Conservation (phyloP, 2,329 filamentous ascomycete species). For the Paraphoma sp. region DNA sequence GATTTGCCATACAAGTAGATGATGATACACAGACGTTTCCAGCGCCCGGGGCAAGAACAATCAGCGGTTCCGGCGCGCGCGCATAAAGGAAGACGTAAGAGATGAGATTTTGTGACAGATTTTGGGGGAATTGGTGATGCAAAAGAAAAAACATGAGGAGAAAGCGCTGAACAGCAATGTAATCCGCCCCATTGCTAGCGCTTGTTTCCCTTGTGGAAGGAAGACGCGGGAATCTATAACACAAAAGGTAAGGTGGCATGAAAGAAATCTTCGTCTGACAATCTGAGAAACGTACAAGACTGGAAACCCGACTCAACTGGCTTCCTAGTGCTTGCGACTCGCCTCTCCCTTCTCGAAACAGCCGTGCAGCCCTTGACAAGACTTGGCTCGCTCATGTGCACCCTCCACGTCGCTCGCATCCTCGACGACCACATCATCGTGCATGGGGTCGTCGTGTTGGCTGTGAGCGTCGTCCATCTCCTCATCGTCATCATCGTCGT, state of each 20-base stretch:
- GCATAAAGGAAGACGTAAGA: conserved; percentile 13
- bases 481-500: conserved; percentile 57
- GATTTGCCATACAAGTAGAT: conserved; percentile 30
- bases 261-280: conserved; percentile 11
- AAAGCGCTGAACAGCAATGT: conserved; percentile 3
- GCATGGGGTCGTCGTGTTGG: conserved; percentile 43
- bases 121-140: conserved; percentile 14
- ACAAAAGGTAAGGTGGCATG: conserved; percentile 16
- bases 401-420: conserved; percentile 49
- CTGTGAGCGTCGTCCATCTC: conserved; percentile 47
- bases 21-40: conserved; percentile 40
- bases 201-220: conserved; percentile 20
- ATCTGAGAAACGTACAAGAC: conserved; percentile 11
- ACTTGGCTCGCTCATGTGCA: conserved; percentile 38
- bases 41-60: conserved; percentile 31
- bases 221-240: conserved; percentile 25
- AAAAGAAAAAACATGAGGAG: conserved; percentile 2
- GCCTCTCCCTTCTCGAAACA: conserved; percentile 45
- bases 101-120: conserved; percentile 36
- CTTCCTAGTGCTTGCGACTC: conserved; percentile 44
- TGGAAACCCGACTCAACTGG: conserved; percentile 35
- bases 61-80: conserved; percentile 17
- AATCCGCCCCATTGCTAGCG: conserved; percentile 25
- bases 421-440: conserved; percentile 48
- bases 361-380: conserved; percentile 38